Evolutionary conservation across 768 basidiomycete species (phyloP), one percentile per base, ranked within the genome.

Genomic region (Collybia mongolica): DNA sequence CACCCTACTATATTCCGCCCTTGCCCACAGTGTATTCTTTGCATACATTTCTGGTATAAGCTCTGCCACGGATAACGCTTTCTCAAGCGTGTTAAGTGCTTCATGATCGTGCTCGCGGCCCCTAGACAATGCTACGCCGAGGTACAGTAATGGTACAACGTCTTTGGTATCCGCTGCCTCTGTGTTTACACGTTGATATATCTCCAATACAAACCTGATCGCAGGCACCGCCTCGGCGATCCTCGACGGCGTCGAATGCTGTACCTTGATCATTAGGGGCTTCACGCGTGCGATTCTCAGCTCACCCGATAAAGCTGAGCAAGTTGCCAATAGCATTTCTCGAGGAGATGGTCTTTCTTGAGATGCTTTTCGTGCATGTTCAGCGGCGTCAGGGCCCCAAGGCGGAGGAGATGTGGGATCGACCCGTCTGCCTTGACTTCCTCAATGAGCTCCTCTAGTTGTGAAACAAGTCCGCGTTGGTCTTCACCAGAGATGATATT

Each of bases 171-270:
- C 41, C 3, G 22, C 40, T 19, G n/a, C 14, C 32, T 49, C n/a
- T 19, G 43, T 26, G 20, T 18, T 40, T 9, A 28, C 23, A 26
- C 41, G 22, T 24, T 46, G 37, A 39, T 47, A 40, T 26, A 39
- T 35, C 18, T 52, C 43, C 17, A 46, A 37, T n/a, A 54, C 26
- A 20, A 51, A 54, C 6, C 28, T 46, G 37, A 55, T 41, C 6
- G 54, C 22, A 15, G 47, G 45, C 1, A 55, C 23, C 9, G 56
- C 56, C 29, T 55, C 54, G 9, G 38, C 18, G 17, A 58, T 55
- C 6, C 53, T 35, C 6, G 53, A 38, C 15, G 53, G 53, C 8
- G 29, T 54, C 5, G 53, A 51, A 23, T 42, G 41, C 55, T 57
- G 32, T 9, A 23, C n/a, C 32, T 32, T 32, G 14, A 14, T 32